These are phyloP conservation scores for Chloranthus sessilifolius DNA, from an alignment of 164 flowering plant species.

Conservation along the genomic window DNA sequence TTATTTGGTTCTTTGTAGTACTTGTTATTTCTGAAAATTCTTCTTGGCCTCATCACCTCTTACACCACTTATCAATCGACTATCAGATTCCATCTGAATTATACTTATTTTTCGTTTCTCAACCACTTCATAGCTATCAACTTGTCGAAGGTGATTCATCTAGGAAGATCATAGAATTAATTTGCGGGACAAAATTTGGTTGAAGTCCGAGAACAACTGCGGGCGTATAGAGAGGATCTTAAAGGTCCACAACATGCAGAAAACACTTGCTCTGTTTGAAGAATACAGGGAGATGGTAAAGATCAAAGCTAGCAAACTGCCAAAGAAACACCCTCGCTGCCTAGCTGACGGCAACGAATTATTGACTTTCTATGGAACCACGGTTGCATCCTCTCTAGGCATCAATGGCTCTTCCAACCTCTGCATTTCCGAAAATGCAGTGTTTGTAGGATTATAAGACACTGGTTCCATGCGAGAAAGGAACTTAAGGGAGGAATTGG, in stretches of 20 bases:
- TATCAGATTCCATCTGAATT: too few relatives aligned
- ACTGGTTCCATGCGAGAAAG: constrained; percentile 48
- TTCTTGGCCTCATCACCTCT: too few relatives aligned
- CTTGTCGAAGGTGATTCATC: constrained; percentile 68
- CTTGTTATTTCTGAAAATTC: too few relatives aligned
- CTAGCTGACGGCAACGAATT: constrained; percentile 75
- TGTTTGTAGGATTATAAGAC: constrained; percentile 48
- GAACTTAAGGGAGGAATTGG: constrained; percentile 51
- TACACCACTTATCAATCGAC: too few relatives aligned
- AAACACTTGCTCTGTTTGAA: constrained; percentile 56
- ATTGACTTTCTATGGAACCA: constrained; percentile 60
- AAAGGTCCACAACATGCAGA: constrained; percentile 74
- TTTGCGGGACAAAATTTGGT: constrained; percentile 60
- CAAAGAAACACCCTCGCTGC: constrained; percentile 73
- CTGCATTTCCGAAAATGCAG: constrained; percentile 45
- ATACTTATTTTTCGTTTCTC: constrained; percentile 4
- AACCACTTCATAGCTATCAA: too few relatives aligned
- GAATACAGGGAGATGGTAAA: constrained; percentile 66
- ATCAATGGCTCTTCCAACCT: constrained; percentile 46
- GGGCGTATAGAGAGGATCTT: constrained; percentile 53
- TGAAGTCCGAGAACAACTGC: constrained; percentile 46
- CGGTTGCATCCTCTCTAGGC: constrained; percentile 51
- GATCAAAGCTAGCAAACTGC: constrained; percentile 59
- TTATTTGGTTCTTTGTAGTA: too few relatives aligned
- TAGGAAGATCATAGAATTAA: constrained; percentile 62